Evolutionary conservation across 768 basidiomycete genomes (phyloP).

Genomic region (Tricholoma flavovirens): DNA sequence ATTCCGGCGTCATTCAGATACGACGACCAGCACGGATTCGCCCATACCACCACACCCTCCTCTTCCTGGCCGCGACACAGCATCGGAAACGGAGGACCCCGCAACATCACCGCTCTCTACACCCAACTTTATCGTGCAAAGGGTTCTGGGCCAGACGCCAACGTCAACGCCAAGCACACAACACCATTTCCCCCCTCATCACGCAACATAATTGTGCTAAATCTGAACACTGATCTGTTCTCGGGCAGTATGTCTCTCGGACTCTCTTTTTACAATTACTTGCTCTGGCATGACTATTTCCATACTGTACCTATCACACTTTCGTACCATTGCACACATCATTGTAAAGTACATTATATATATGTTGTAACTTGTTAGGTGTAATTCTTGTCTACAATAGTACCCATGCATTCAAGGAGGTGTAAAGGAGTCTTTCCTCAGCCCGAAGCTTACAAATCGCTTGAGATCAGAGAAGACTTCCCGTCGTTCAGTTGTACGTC

Average conservation of each 20-base stretch:
- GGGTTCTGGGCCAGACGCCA: conserved; percentile 25
- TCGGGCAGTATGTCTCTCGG: neutral
- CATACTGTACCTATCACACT: neutral
- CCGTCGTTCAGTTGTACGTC: conserved; percentile 47
- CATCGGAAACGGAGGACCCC: neutral
- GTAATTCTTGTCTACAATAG: neutral
- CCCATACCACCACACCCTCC: conserved; percentile 39
- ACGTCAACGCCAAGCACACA: neutral
- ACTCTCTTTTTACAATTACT: too few relatives aligned
- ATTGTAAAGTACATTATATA: neutral
- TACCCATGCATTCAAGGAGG: conserved; percentile 12
- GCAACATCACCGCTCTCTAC: conserved; percentile 11
- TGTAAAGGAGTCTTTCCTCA: conserved; percentile 57
- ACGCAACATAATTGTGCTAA: neutral
- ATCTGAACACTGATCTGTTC: neutral
- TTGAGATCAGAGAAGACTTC: conserved; percentile 88
- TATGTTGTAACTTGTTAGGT: neutral
- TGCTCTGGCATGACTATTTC: neutral
- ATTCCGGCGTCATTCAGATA: conserved; percentile 39
- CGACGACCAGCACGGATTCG: conserved; percentile 20
- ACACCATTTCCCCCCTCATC: neutral
- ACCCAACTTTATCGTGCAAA: conserved; percentile 18
- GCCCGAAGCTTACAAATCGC: conserved; percentile 84
- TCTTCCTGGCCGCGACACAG: conserved; percentile 20
- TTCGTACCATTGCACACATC: neutral